These are phyloP conservation scores for Agaricus bisporus DNA, from an alignment of 768 basidiomycete genomes.

Conservation along the genomic window DNA sequence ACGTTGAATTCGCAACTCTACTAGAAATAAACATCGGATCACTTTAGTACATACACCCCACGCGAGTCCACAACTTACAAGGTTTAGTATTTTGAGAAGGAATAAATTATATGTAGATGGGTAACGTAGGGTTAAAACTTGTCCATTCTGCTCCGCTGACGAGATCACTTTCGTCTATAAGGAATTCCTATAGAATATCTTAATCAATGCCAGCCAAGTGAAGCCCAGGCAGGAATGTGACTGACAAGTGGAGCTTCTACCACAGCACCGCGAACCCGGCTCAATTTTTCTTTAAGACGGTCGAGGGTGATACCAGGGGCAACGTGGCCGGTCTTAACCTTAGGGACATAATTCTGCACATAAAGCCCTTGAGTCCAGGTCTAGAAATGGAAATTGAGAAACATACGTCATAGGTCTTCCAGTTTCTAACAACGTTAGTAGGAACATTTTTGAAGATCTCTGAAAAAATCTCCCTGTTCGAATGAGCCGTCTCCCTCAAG, in stretches of 20 bases:
- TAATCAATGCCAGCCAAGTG: not conserved
- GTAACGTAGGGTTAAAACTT: constrained; percentile 70
- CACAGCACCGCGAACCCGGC: constrained; percentile 61
- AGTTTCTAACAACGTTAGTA: constrained; percentile 72
- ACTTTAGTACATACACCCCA: too few relatives aligned
- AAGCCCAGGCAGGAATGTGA: constrained; percentile 5
- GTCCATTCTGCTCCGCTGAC: constrained; percentile 67
- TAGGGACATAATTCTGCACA: constrained; percentile 65
- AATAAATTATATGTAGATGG: constrained; percentile 62
- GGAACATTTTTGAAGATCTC: constrained; percentile 86
- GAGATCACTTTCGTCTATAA: constrained; percentile 74
- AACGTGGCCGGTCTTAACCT: constrained; percentile 78
- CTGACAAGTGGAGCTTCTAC: constrained; percentile 69
- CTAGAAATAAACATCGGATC: not conserved
- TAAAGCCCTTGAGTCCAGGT: not conserved
- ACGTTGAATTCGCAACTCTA: not conserved
- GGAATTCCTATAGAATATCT: constrained; percentile 55
- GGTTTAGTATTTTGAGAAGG: too few relatives aligned
- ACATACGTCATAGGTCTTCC: constrained; percentile 73
- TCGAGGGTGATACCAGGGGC: constrained; percentile 58
- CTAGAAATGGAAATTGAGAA: not conserved
- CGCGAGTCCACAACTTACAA: too few relatives aligned
- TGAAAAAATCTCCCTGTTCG: constrained; percentile 81
- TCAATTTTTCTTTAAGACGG: constrained; percentile 72
- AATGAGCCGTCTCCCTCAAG: constrained; percentile 66